phyloP scores from a whole-genome alignment of 345 rosid species.

The Populus deltoides region DNA sequence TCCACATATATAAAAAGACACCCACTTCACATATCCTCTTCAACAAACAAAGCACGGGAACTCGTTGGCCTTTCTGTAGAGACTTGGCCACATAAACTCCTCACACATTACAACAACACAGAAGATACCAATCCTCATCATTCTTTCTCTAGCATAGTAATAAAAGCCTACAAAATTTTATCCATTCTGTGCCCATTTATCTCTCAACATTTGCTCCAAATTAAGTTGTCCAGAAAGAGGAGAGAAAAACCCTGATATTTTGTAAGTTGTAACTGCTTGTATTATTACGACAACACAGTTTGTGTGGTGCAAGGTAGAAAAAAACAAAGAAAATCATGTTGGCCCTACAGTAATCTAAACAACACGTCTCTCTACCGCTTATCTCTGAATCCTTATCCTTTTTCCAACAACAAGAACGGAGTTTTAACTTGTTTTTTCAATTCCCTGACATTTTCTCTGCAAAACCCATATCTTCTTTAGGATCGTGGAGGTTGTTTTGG shows the following conservation, averaged over 20 bases:
- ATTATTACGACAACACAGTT: not conserved
- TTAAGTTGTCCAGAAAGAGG: too few relatives aligned
- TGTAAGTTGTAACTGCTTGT: not conserved
- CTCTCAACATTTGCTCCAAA: not conserved
- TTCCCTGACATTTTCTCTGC: not conserved
- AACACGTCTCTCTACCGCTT: conserved; percentile 44
- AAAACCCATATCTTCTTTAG: not conserved
- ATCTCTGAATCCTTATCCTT: conserved; percentile 56
- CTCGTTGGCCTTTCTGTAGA: too few relatives aligned
- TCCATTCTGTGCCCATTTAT: not conserved
- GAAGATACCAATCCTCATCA: not conserved
- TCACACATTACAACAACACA: not conserved
- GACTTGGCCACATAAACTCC: too few relatives aligned
- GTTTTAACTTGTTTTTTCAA: not conserved
- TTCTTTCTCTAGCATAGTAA: not conserved
- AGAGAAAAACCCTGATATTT: not conserved
- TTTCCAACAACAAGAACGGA: too few relatives aligned
- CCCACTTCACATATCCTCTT: too few relatives aligned
- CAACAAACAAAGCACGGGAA: too few relatives aligned
- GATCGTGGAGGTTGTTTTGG: not conserved
- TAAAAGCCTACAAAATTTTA: not conserved
- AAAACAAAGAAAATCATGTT: not conserved
- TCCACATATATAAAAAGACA: not conserved
- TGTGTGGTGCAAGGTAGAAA: too few relatives aligned
- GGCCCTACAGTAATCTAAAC: conserved; percentile 56